Evolutionary conservation across 1,284 basidiomycete genomes (phyloP), one percentile per base, ranked within the genome.

Genomic region (Leccinum subrobustum): DNA sequence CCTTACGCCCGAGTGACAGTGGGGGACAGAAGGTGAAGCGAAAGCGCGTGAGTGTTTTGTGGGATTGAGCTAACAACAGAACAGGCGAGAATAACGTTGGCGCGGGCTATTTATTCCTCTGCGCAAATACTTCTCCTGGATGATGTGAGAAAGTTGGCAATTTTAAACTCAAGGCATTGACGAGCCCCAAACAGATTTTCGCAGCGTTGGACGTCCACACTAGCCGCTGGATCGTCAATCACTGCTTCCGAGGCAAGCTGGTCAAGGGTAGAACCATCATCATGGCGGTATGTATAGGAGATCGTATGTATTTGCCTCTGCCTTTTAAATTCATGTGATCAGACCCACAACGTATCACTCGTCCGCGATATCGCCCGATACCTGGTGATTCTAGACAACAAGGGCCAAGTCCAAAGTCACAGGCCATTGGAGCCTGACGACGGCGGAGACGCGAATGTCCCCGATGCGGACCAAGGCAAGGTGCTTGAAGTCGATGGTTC

Each of bases 151-250:
- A 48, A 50, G 29, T 47, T 20, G 20, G 51, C 14, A 4, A 3
- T 14, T 39, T 11, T 1, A 16, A 48, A 35, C n/a, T 23, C 16
- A 11, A 33, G n/a, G 8, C 2, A 58, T 18, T 71, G 77, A 75
- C 78, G 60, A 72, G 64, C 4, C 9, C 9, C n/a, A 47, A 20
- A 52, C 20, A 53, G 52, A 60, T 67, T 48, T 63, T 65, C 20
- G 70, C 80, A 53, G 74, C 74, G 9, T 73, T 81, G 59, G 76
- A 76, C 16, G 73, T 75, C n/a, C 76, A 77, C 63, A 93, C 91
- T 0, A 81, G 89, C 0, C 84, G 84, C 64, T 92, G 84, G 83
- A 87, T 93, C 60, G 84, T 93, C 11, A 84, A 92, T 18, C 83
- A 91, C 56, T 88, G 90, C 65, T 83, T 94, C 73, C 74, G 76